Base-by-base conservation (phyloP, 2,329 filamentous ascomycete species). In the Colletotrichum lentis region DNA sequence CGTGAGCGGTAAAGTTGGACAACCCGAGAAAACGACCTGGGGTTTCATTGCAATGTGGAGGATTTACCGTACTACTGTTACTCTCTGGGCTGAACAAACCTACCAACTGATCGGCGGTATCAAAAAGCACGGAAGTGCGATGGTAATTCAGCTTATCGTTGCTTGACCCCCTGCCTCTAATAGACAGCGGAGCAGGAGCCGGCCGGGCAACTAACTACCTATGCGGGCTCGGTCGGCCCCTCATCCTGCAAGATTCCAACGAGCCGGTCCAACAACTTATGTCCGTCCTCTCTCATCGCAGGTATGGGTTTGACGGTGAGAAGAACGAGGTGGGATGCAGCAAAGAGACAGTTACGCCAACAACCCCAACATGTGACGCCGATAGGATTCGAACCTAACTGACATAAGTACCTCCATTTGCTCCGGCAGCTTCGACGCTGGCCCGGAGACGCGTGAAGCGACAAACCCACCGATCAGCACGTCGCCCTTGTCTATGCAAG, bases 401-500 rank as follows among this genome's bases (percentile, higher is more conserved):
- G n/a, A n/a, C n/a, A n/a, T n/a, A n/a, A n/a, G n/a, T n/a, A n/a
- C n/a, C n/a, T n/a, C n/a, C n/a, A n/a, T n/a, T n/a, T n/a, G n/a
- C n/a, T n/a, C n/a, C n/a, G n/a, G n/a, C n/a, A 44, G 44, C 47
- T 64, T 55, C 47, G 62, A 64, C 54, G 39, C 46, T 55, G 55
- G 55, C 54, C 55, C 31, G 8, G 31, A 35, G 31, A 35, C 31
- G 31, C 31, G 31, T 35, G 0, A 35, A 35, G 10, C 10, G 31
- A 35, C 31, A 35, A 35, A 2, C 31, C 31, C 8, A 10, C 8
- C 31, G 31, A 35, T 35, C 31, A 35, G 8, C 31, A 37, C 31
- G 27, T 22, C 3, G 31, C 31, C 50, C 31, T 35, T 35, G 8
- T 35, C 10, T 31, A 37, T 22, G 50, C 31, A 20, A 53, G 50